A percentile compares a stretch with the other conserved stretches of the same genome.
These are phyloP conservation scores for Babesia gibsoni DNA, from an alignment of 169 alveolate genomes.

Conservation along the genomic window DNA sequence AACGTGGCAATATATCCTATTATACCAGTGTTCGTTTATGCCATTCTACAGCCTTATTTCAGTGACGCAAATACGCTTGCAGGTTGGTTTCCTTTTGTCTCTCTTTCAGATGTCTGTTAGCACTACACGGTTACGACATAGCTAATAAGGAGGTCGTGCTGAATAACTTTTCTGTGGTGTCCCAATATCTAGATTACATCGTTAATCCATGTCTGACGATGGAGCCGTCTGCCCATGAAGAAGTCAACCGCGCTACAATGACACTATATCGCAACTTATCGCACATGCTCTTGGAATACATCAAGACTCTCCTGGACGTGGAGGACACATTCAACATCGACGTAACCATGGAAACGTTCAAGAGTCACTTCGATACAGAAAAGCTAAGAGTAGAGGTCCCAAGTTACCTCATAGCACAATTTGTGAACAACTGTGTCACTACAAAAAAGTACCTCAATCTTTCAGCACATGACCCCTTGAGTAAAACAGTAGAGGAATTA, in stretches of 20 bases:
- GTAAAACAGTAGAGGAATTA: slow-evolving; percentile 38
- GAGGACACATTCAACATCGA: slow-evolving; percentile 61
- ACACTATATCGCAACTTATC: slow-evolving; percentile 56
- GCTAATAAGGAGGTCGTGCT: slow-evolving; percentile 16
- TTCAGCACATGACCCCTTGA: slow-evolving; percentile 74
- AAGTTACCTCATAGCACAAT: slow-evolving; percentile 32
- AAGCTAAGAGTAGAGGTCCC: slow-evolving; percentile 23
- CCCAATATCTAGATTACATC: slow-evolving; percentile 54
- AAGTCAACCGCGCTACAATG: slow-evolving; percentile 30
- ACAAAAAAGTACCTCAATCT: slow-evolving; percentile 52
- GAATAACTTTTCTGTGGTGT: slow-evolving; percentile 5
- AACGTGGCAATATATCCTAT: slow-evolving; percentile 57
- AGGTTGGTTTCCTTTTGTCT: background rate
- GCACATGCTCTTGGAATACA: slow-evolving; percentile 44
- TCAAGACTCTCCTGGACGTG: slow-evolving; percentile 36
- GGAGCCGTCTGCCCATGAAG: slow-evolving; percentile 23
- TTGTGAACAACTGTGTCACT: slow-evolving; percentile 32
- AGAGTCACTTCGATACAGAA: slow-evolving; percentile 53
- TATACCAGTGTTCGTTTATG: slow-evolving; percentile 55
- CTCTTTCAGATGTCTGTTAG: background rate
- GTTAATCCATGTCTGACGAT: slow-evolving; percentile 49
- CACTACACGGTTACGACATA: slow-evolving; percentile 4
- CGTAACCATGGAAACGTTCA: slow-evolving; percentile 59
- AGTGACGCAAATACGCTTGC: slow-evolving; percentile 32
- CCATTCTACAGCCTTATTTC: slow-evolving; percentile 57